Evolutionary conservation across 805 yeast genomes (phyloP).

Genomic region (Brettanomyces nanus): DNA sequence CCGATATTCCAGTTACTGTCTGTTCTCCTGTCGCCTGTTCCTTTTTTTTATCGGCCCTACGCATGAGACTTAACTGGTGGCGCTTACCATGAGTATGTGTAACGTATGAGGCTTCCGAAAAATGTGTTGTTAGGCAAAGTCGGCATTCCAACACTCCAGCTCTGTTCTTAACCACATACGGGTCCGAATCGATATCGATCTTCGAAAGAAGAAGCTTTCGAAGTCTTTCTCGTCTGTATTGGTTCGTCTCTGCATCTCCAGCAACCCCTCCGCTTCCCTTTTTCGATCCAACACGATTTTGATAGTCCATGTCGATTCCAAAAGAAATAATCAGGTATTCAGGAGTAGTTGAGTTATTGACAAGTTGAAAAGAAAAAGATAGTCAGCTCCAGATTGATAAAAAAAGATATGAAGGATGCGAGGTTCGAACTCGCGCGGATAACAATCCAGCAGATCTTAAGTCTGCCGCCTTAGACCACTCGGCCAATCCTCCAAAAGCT

Average conservation of each 20-base stretch:
- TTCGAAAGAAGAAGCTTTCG: constrained; percentile 49
- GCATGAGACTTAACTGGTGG: constrained; percentile 67
- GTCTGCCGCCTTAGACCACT: constrained; percentile 7
- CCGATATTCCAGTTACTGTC: constrained; percentile 20
- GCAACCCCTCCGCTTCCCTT: constrained; percentile 91
- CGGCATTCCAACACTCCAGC: constrained; percentile 81
- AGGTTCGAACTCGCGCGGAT: constrained; percentile 7
- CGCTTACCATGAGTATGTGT: constrained; percentile 80
- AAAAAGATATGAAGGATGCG: constrained; percentile 5
- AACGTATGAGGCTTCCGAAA: constrained; percentile 70
- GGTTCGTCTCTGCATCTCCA: constrained; percentile 58
- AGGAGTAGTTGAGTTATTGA: no score
- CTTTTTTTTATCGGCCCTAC: constrained; percentile 40
- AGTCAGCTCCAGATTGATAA: not conserved
- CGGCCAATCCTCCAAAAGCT: constrained; percentile 7
- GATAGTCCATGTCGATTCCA: constrained; percentile 61
- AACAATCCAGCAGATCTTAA: constrained; percentile 5
- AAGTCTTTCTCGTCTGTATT: constrained; percentile 60
- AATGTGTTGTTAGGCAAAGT: constrained; percentile 76
- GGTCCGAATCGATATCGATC: constrained; percentile 54
- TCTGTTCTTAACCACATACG: constrained; percentile 78
- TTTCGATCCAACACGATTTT: constrained; percentile 82
- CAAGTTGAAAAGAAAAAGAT: no score
- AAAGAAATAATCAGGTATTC: constrained; percentile 2
- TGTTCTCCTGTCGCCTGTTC: constrained; percentile 10